Percentiles rank a stretch among this genome's conserved stretches.
Conservation (phyloP, 2,329 filamentous ascomycete species). For the Talaromyces sp. region DNA sequence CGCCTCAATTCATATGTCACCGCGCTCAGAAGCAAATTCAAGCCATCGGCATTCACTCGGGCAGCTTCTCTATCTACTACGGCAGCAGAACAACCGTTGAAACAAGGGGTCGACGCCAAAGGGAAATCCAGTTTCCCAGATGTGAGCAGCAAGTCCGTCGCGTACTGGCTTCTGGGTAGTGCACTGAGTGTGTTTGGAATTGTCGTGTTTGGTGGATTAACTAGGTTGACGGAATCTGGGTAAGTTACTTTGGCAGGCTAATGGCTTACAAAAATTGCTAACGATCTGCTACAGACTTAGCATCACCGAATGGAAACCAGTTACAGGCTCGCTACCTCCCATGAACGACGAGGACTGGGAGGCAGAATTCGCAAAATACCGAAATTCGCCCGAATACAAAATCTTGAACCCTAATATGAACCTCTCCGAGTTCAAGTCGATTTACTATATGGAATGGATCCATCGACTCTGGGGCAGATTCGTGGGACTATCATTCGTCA, state of each 20-base stretch:
- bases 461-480: slow-evolving; percentile 92
- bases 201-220: slow-evolving; percentile 90
- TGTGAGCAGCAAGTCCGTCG: slow-evolving; percentile 70
- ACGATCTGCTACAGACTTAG: slow-evolving; percentile 61
- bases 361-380: slow-evolving; percentile 88
- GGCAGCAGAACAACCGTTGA: slow-evolving; percentile 15
- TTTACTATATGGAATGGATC: slow-evolving; percentile 99
- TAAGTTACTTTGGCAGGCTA: slow-evolving; percentile 39
- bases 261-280: not conserved
- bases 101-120: slow-evolving; percentile 22
- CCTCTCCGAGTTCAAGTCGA: slow-evolving; percentile 91
- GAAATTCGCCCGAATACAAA: slow-evolving; percentile 85
- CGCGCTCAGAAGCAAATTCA: slow-evolving; percentile 16
- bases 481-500: slow-evolving; percentile 81
- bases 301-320: slow-evolving; percentile 97
- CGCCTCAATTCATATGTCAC: slow-evolving; percentile 26
- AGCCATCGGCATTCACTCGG: not conserved
- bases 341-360: slow-evolving; percentile 79
- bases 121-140: slow-evolving; percentile 46
- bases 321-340: slow-evolving; percentile 86
- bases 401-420: slow-evolving; percentile 91
- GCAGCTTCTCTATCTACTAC: slow-evolving; percentile 11
- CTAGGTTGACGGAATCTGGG: slow-evolving; percentile 93
- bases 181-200: slow-evolving; percentile 95
- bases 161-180: slow-evolving; percentile 88